Conservation (phyloP, 2,329 filamentous ascomycete species). For the Colletotrichum simmondsii region DNA sequence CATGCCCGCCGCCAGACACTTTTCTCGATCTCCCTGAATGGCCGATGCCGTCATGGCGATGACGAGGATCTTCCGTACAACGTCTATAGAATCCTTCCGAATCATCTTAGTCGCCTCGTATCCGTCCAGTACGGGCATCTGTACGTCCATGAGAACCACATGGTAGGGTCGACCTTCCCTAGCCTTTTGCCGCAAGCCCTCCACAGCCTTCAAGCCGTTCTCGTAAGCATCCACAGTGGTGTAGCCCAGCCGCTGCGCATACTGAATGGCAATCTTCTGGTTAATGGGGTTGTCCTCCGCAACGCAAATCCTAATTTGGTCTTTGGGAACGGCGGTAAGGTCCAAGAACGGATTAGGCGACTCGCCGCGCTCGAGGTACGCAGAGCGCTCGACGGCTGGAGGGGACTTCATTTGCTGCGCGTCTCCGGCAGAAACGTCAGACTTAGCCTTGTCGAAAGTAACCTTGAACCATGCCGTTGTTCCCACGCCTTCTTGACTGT, state of each 20-base stretch:
- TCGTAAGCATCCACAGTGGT: conserved; percentile 85
- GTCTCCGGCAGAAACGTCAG: conserved; percentile 68
- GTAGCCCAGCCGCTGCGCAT: conserved; percentile 87
- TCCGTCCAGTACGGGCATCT: conserved; percentile 94
- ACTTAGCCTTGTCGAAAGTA: conserved; percentile 83
- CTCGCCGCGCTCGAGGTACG: conserved; percentile 49
- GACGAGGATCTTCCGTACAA: conserved; percentile 85
- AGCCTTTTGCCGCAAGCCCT: conserved; percentile 81
- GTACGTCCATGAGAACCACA: conserved; percentile 93
- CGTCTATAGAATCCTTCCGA: conserved; percentile 78
- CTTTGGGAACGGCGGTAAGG: conserved; percentile 78
- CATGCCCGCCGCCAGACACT: conserved; percentile 96
- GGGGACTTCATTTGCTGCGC: conserved; percentile 53
- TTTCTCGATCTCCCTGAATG: conserved; percentile 93
- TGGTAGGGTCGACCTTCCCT: conserved; percentile 83
- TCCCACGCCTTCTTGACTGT: conserved; percentile 78
- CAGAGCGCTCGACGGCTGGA: conserved; percentile 47
- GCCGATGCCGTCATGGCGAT: conserved; percentile 98
- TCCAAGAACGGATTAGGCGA: conserved; percentile 66
- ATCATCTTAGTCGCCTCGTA: conserved; percentile 91
- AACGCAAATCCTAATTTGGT: conserved; percentile 88
- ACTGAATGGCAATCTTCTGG: conserved; percentile 92
- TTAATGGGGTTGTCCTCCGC: conserved; percentile 97
- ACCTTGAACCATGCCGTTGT: conserved; percentile 84
- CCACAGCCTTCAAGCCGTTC: conserved; percentile 88